These are phyloP conservation scores for Apiospora pterosperma DNA, from an alignment of 2,329 filamentous ascomycete species.

Conservation along the genomic window DNA sequence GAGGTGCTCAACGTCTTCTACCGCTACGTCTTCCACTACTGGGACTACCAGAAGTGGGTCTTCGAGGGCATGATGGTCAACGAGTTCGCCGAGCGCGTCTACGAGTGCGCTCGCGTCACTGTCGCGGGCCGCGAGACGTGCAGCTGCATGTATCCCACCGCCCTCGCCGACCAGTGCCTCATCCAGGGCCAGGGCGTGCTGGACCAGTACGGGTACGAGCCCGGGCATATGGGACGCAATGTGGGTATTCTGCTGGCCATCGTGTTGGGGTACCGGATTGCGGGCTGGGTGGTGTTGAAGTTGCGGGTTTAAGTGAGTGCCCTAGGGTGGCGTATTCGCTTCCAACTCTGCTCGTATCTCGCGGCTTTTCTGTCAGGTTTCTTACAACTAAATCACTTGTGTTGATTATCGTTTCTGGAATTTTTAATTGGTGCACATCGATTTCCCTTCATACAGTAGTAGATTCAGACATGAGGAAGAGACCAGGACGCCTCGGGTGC, in stretches of 20 bases:
- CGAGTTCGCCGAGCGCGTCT: slow-evolving; percentile 67
- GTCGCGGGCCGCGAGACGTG: slow-evolving; percentile 40
- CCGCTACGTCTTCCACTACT: slow-evolving; percentile 84
- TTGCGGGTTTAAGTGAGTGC: slow-evolving; percentile 26
- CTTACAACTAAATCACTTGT: too few species aligned
- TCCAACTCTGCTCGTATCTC: too few species aligned
- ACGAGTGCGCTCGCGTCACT: slow-evolving; percentile 46
- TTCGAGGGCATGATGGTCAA: slow-evolving; percentile 95
- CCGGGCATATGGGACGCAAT: slow-evolving; percentile 62
- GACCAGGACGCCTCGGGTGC: too few species aligned
- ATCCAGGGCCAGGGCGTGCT: slow-evolving; percentile 71
- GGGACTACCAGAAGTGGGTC: slow-evolving; percentile 83
- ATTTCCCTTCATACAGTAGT: too few species aligned
- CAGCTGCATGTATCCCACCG: slow-evolving; percentile 68
- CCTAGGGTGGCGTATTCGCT: too few species aligned
- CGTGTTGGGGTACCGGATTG: slow-evolving; percentile 66
- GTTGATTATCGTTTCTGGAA: too few species aligned
- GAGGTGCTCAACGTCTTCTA: slow-evolving; percentile 77
- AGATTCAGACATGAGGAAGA: too few species aligned
- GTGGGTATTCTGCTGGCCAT: slow-evolving; percentile 77
- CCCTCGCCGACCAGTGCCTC: slow-evolving; percentile 60
- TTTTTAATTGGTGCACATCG: too few species aligned
- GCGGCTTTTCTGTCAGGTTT: too few species aligned
- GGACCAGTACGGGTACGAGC: slow-evolving; percentile 64
- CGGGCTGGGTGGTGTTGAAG: slow-evolving; percentile 62